These are phyloP conservation scores for Herpotrichia juniperi DNA, from an alignment of 2,329 filamentous ascomycete genomes.

Conservation along the genomic window DNA sequence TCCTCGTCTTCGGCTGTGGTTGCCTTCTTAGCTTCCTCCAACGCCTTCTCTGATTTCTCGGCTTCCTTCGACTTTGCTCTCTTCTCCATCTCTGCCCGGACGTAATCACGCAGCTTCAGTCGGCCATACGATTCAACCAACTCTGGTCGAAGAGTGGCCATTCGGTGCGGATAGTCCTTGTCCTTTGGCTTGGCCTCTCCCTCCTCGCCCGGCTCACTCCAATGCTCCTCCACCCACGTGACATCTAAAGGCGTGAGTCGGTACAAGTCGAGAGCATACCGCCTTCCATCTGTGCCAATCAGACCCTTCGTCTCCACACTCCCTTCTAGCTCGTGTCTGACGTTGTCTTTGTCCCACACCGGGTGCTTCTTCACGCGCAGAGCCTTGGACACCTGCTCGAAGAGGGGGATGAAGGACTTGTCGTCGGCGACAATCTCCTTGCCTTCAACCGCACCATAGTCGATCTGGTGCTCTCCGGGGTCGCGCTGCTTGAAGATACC, in stretches of 20 bases:
- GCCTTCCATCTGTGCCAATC: constrained; percentile 93
- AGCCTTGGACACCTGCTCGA: constrained; percentile 88
- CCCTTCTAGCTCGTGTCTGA: constrained; percentile 87
- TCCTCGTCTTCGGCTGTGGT: constrained; percentile 6
- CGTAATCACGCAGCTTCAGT: constrained; percentile 85
- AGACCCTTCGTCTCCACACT: constrained; percentile 98
- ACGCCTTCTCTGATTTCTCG: constrained; percentile 42
- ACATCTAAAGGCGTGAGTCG: constrained; percentile 92
- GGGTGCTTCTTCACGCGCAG: constrained; percentile 92
- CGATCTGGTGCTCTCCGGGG: constrained; percentile 96
- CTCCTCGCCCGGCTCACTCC: constrained; percentile 49
- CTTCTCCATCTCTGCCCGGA: constrained; percentile 72
- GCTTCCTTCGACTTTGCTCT: constrained; percentile 32
- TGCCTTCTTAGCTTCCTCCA: neutral
- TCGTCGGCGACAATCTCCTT: constrained; percentile 94
- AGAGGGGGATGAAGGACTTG: constrained; percentile 80
- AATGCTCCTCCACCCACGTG: constrained; percentile 82
- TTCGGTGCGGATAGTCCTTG: constrained; percentile 84
- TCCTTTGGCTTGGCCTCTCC: constrained; percentile 56
- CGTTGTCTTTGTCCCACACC: constrained; percentile 96
- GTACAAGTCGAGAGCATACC: constrained; percentile 97
- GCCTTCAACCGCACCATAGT: constrained; percentile 97
- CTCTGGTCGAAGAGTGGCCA: constrained; percentile 92
- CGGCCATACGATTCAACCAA: constrained; percentile 86
- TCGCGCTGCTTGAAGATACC: constrained; percentile 99